phyloP scores from a whole-genome alignment of 2,329 filamentous ascomycete genomes.

The Arthroderma sp. region DNA sequence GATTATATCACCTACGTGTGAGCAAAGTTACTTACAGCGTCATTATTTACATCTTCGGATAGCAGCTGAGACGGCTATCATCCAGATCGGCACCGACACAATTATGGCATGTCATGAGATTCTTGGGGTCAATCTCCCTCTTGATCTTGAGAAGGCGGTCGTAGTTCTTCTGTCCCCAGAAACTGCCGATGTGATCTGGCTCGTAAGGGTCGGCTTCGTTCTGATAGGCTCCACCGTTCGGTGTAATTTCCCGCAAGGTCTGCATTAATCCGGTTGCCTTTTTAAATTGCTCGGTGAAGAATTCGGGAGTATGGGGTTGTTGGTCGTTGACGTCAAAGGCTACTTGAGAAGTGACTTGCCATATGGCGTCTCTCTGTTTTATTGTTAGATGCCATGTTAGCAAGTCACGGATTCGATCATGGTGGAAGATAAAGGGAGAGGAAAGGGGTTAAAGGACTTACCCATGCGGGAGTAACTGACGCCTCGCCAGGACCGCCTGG shows the following conservation, averaged over 20 bases:
- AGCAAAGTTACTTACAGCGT: background rate
- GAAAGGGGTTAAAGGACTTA: background rate
- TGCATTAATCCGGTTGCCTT: conserved; percentile 8
- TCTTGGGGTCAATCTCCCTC: conserved; percentile 27
- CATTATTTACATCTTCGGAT: conserved; percentile 1
- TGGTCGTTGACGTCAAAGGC: conserved; percentile 1
- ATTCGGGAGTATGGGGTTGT: conserved; percentile 5
- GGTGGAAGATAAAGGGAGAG: background rate
- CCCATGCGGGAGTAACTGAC: conserved; percentile 13
- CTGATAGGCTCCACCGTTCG: conserved; percentile 21
- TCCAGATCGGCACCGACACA: conserved; percentile 37
- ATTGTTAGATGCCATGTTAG: background rate
- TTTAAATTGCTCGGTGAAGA: conserved; percentile 8
- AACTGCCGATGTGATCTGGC: conserved; percentile 26
- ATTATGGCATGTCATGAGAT: conserved; percentile 35
- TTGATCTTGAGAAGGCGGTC: conserved; percentile 23
- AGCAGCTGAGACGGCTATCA: conserved; percentile 2
- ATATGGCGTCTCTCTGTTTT: conserved; percentile 9
- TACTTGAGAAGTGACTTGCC: conserved; percentile 11
- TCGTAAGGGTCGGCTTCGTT: conserved; percentile 26
- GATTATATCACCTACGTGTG: background rate
- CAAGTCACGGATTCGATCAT: background rate
- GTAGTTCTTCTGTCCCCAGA: conserved; percentile 29
- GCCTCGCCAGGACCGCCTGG: conserved; percentile 10
- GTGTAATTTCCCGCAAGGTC: conserved; percentile 10